Base-by-base conservation (phyloP, 345 rosid species). In the Chamaenerion angustifolium region DNA sequence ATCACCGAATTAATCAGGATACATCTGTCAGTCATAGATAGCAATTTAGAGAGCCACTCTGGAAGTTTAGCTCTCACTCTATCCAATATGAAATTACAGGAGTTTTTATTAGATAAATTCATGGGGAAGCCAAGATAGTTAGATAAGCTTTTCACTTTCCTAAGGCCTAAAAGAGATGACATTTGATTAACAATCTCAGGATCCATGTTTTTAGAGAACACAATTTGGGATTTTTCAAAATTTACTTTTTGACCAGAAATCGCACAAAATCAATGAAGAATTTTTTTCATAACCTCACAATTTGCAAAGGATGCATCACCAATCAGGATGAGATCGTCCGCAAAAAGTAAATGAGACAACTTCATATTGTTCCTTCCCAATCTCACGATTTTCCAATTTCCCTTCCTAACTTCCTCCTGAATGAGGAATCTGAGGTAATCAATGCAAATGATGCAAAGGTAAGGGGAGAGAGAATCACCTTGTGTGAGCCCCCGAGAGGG, bases 341-440 rank as follows among this genome's bases (percentile, higher is more conserved):
- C 16, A 23, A 54, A 54, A 11, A 54, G 23, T 6, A 54, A 9
- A 19, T 14, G 57, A 11, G 42, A 54, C 16, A 54, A 40, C 10
- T 46, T 14, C 7, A 10, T 13, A 2, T 3, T 10, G 10, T 2
- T 40, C 12, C 49, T 43, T 8, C 13, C 14, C 12, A 6, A 16
- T 8, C 16, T 25, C 46, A 54, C 4, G 0, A 8, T 11, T 16
- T 54, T 54, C 57, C 57, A 42, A 4, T 18, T 5, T 2, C 57
- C 57, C 7, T 13, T 43, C 12, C 41, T 0, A 43, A 43, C 13
- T 41, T 43, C 57, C 16, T 13, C 19, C 14, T 27, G 48, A 18
- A 43, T 43, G 5, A 54, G 5, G 7, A 12, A 18, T 0, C 40
- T 3, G 0, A 0, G 42, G 6, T n/a, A 42, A 11, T 54, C 42